Evolutionary conservation across 1,139 yeast genomes (phyloP).

Genomic region (Hyphopichia wangnamkhiaoensis): DNA sequence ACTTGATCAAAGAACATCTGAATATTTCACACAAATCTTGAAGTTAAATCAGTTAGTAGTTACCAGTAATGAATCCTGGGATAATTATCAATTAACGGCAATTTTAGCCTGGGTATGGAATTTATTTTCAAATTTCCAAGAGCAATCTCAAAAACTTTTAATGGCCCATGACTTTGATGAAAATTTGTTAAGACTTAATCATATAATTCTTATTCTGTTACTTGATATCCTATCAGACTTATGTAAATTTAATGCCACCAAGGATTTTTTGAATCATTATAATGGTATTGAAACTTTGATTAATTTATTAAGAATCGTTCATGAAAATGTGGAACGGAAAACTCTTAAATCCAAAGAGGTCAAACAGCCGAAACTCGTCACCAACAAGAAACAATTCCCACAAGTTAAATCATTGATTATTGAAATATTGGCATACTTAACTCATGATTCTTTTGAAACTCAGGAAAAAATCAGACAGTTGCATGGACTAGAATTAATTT

Average conservation of each 20-base stretch:
- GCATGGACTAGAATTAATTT: slow-evolving; percentile 69
- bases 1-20: neutral
- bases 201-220: slow-evolving; percentile 26
- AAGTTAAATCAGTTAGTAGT: slow-evolving; percentile 41
- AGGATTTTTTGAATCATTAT: slow-evolving; percentile 53
- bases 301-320: slow-evolving; percentile 47
- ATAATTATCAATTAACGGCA: slow-evolving; percentile 49
- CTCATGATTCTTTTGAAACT: slow-evolving; percentile 48
- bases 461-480: slow-evolving; percentile 69
- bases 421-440: slow-evolving; percentile 60
- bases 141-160: slow-evolving; percentile 12
- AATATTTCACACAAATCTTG: slow-evolving; percentile 13
- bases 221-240: slow-evolving; percentile 57
- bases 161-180: slow-evolving; percentile 11
- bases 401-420: slow-evolving; percentile 60
- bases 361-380: slow-evolving; percentile 9
- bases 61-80: slow-evolving; percentile 56
- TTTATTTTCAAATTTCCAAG: slow-evolving; percentile 27
- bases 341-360: slow-evolving; percentile 9
- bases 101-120: slow-evolving; percentile 58
- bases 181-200: slow-evolving; percentile 12
- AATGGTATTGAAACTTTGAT: slow-evolving; percentile 48
- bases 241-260: slow-evolving; percentile 51
- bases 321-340: slow-evolving; percentile 44
- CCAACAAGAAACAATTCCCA: slow-evolving; percentile 49